Evolutionary conservation across 164 flowering plant species (phyloP).

Genomic region (Vitis vinifera): ASM3070453v1 NC_081815.1:897001-897500

Average conservation of each 20-base stretch:
- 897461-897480: conserved; percentile 87
- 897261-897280: background rate
- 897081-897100: no score
- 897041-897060: no score
- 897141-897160: background rate
- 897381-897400: background rate
- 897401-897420: conserved; percentile 84
- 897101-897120: no score
- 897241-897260: background rate
- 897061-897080: no score
- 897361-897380: background rate
- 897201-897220: no score
- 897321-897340: background rate
- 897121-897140: background rate
- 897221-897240: background rate
- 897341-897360: background rate
- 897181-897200: background rate
- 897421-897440: conserved; percentile 95
- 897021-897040: no score
- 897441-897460: conserved; percentile 88
- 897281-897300: background rate
- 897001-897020: no score
- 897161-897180: background rate
- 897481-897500: background rate
- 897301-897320: background rate